A percentile compares a stretch with the other conserved stretches of the same genome.
Conservation (phyloP, 805 yeast genomes). For the Teunomyces atbi region DNA sequence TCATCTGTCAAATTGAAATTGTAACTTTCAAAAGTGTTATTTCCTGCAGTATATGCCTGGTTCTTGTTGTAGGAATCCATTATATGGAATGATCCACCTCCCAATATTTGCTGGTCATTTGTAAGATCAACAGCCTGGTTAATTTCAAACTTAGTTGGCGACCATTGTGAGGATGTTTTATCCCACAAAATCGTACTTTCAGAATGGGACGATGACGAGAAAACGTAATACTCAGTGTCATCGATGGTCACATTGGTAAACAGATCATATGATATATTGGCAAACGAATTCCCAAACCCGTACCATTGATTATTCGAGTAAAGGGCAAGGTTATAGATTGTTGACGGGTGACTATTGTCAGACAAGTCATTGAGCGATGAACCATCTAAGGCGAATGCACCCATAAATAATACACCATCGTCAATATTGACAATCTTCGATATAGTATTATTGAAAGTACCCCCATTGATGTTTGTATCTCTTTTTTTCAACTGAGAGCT, state of each 20-base stretch:
- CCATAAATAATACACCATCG: slow-evolving; percentile 27
- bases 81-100: slow-evolving; percentile 33
- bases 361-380: slow-evolving; percentile 25
- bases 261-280: slow-evolving; percentile 20
- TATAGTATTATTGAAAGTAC: slow-evolving; percentile 29
- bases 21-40: slow-evolving; percentile 19
- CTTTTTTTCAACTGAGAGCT: slow-evolving; percentile 13
- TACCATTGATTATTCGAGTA: slow-evolving; percentile 39
- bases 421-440: slow-evolving; percentile 19
- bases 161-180: slow-evolving; percentile 34
- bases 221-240: slow-evolving; percentile 40
- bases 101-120: slow-evolving; percentile 29
- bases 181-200: slow-evolving; percentile 40
- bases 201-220: slow-evolving; percentile 27
- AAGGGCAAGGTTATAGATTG: slow-evolving; percentile 34
- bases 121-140: slow-evolving; percentile 23
- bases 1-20: slow-evolving; percentile 20
- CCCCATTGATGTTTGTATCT: slow-evolving; percentile 25
- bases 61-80: slow-evolving; percentile 29
- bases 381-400: slow-evolving; percentile 31
- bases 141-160: slow-evolving; percentile 30
- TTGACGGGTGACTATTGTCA: slow-evolving; percentile 18
- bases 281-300: slow-evolving; percentile 37
- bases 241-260: slow-evolving; percentile 37
- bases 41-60: slow-evolving; percentile 24